phyloP scores from a whole-genome alignment of 306 rosid species.

The Arachis stenosperma region DNA sequence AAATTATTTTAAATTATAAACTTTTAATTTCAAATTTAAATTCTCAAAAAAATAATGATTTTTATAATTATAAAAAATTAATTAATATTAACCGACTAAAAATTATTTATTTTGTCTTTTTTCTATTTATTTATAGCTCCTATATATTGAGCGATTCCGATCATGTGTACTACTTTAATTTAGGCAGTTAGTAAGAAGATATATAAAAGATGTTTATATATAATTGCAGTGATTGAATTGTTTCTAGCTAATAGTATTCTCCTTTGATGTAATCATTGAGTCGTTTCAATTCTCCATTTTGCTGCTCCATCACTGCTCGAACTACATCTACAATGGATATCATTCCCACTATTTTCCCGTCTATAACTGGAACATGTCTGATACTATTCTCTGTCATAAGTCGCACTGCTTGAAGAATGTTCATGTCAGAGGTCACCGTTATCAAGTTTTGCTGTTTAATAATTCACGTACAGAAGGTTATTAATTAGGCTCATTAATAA shows the following conservation, averaged over 20 bases:
- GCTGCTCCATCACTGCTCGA: conserved; percentile 79
- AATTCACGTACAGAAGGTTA: background rate
- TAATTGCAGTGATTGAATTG: conserved; percentile 1
- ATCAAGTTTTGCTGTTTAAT: conserved; percentile 62
- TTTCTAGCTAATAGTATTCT: conserved; percentile 54
- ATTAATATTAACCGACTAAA: too few species aligned
- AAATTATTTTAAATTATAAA: too few species aligned
- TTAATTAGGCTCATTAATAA: background rate
- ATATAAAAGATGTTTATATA: too few species aligned
- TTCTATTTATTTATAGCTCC: too few species aligned
- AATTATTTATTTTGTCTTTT: too few species aligned
- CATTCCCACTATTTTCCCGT: conserved; percentile 87
- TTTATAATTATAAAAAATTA: too few species aligned
- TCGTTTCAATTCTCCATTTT: conserved; percentile 73
- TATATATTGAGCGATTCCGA: too few species aligned
- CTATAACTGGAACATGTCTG: conserved; percentile 85
- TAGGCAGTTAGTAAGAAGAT: too few species aligned
- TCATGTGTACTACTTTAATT: too few species aligned
- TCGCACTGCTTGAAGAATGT: conserved; percentile 88
- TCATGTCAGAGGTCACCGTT: conserved; percentile 75
- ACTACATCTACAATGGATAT: conserved; percentile 88
- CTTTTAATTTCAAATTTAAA: too few species aligned
- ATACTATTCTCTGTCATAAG: conserved; percentile 84
- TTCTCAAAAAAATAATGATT: too few species aligned
- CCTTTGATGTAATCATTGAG: conserved; percentile 76